A percentile compares a stretch with the other conserved stretches of the same genome.
Conservation (phyloP, 2,329 filamentous ascomycete species). For the Talaromyces albobiverticillius region DNA sequence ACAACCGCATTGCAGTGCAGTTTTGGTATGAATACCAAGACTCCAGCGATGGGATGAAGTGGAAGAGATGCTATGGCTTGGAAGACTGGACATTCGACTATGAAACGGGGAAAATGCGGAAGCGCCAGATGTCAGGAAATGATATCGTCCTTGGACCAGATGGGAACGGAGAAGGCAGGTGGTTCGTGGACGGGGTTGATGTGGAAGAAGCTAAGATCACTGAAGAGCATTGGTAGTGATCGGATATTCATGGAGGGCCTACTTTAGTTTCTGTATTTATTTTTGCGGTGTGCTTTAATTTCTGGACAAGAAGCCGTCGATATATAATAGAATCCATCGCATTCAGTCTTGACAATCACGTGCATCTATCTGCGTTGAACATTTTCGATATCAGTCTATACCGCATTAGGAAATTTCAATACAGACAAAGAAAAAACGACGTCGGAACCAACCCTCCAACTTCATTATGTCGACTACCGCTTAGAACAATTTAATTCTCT, state of each 20-base stretch:
- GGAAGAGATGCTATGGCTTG: conserved; percentile 84
- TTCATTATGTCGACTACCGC: neutral
- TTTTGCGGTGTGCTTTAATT: too few relatives aligned
- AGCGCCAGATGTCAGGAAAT: conserved; percentile 49
- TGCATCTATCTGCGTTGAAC: neutral
- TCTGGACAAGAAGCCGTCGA: too few relatives aligned
- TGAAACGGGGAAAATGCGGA: conserved; percentile 44
- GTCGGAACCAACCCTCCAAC: neutral
- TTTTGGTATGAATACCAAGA: conserved; percentile 88
- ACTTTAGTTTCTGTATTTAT: too few relatives aligned
- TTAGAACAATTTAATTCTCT: neutral
- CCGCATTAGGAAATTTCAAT: neutral
- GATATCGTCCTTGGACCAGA: conserved; percentile 41
- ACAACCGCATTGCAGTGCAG: conserved; percentile 78
- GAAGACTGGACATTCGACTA: conserved; percentile 49
- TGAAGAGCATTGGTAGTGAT: conserved; percentile 32
- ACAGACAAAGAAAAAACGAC: too few relatives aligned
- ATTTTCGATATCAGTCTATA: neutral
- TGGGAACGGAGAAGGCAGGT: conserved; percentile 43
- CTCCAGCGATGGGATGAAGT: conserved; percentile 59
- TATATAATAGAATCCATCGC: too few relatives aligned
- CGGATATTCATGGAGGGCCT: too few relatives aligned
- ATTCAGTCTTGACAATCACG: neutral
- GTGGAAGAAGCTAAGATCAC: conserved; percentile 37
- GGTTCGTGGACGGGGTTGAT: conserved; percentile 44